Evolutionary conservation across 495 filamentous ascomycete genomes (phyloP), one percentile per base, ranked within the genome.

Genomic region (Daldinia vernicosa): DNA sequence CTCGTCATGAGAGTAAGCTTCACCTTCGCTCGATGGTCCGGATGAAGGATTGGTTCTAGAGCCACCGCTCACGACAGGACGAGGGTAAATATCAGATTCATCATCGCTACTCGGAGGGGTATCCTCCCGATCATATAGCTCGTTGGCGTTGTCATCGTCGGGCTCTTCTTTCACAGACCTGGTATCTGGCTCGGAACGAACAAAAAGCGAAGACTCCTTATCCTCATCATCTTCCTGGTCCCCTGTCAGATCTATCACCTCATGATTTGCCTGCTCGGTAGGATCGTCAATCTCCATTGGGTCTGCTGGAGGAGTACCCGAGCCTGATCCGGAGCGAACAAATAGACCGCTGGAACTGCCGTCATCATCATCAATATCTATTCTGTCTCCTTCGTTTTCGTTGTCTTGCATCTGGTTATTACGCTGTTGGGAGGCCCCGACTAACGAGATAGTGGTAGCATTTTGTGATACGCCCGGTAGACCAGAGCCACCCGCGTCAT

Each of bases 291-390:
- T 28, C 0, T 51, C 45, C 39, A 58, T 63, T 50, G 14, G 30
- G 11, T 55, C 45, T 2, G 43, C 11, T 12, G 43, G 35, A 11
- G n/a, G 37, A 5, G 19, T 17, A 4, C 24, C 19, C 15, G 57
- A 63, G 22, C 60, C 47, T 3, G 63, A 40, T 15, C 58, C n/a
- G 3, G 47, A 27, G 6, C 28, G 60, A 7, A 71, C 52, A n/a
- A 71, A 67, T 39, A 72, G 17, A 3, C 14, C 51, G 24, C 67
- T 70, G 26, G 43, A 37, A 58, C 17, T 27, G 6, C 33, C 53
- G 9, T 28, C 45, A 33, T 70, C 33, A 33, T 35, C 30, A 28
- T 62, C 35, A 40, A 39, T 56, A 33, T 63, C 33, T 33, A 51
- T 52, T 45, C 32, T 19, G 24, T 35, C 30, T n/a, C n/a, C 52